A percentile compares a stretch with the other conserved stretches of the same genome.
Conservation (phyloP, 208 protist genomes). For the Leishmania lainsoni region DNA sequence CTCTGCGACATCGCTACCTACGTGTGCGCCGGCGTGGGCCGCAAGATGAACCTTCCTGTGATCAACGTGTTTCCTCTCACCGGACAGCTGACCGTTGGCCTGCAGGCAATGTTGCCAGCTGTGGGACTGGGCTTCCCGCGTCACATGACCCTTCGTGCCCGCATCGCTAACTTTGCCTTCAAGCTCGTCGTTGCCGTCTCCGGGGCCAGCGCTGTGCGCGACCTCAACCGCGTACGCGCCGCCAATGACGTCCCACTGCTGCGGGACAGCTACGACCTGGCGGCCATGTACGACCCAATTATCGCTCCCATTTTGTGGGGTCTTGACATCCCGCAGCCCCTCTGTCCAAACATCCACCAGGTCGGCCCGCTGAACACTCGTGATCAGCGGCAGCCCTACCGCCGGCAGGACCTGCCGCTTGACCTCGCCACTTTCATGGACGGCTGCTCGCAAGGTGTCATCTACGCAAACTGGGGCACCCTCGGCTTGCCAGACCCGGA, state of each 20-base stretch:
- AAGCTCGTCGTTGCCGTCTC: conserved; percentile 20
- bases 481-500: conserved; percentile 20
- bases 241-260: conserved; percentile 27
- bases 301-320: conserved; percentile 50
- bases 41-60: conserved; percentile 32
- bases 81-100: conserved; percentile 37
- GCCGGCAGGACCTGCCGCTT: conserved; percentile 13
- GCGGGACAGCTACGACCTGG: conserved; percentile 36
- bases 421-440: conserved; percentile 41
- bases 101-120: conserved; percentile 38
- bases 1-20: conserved; percentile 51
- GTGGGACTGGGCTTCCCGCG: conserved; percentile 45
- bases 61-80: conserved; percentile 51
- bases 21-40: conserved; percentile 36
- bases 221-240: conserved; percentile 32
- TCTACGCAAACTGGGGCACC: conserved; percentile 66
- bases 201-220: conserved; percentile 11
- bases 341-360: conserved; percentile 59
- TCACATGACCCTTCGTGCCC: conserved; percentile 32
- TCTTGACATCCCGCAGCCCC: conserved; percentile 48
- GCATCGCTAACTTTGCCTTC: conserved; percentile 29
- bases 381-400: conserved; percentile 26
- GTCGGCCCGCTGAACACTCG: conserved; percentile 47
- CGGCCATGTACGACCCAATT: conserved; percentile 47
- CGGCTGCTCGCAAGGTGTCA: conserved; percentile 34